Percentiles rank a stretch among this genome's conserved stretches.
Evolutionary conservation across 2,329 filamentous ascomycete species (phyloP).

Genomic region (Apiospora kogelbergensis): DNA sequence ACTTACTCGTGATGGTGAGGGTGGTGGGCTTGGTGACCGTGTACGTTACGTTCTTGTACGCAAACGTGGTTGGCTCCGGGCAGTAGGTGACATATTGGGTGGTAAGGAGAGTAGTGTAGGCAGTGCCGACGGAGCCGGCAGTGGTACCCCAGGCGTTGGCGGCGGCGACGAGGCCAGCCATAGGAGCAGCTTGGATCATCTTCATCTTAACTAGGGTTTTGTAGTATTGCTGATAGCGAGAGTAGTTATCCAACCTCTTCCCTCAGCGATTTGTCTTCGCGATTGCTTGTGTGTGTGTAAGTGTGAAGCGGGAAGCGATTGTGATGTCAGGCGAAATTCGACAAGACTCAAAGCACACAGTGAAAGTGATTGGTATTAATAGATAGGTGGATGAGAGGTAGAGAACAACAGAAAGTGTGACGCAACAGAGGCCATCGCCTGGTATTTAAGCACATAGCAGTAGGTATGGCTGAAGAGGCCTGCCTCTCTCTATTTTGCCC

Average conservation of each 20-base stretch:
- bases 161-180: conserved; percentile 31
- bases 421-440: neutral
- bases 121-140: neutral
- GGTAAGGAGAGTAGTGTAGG: conserved; percentile 9
- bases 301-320: conserved; percentile 20
- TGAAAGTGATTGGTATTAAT: neutral
- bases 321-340: conserved; percentile 18
- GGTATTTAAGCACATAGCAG: neutral
- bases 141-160: conserved; percentile 25
- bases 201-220: conserved; percentile 33
- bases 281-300: neutral
- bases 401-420: neutral
- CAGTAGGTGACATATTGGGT: conserved; percentile 6
- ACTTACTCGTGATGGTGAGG: conserved; percentile 46
- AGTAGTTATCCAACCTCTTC: conserved; percentile 20
- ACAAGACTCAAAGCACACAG: conserved; percentile 3
- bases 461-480: neutral
- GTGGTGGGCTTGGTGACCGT: conserved; percentile 42
- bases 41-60: conserved; percentile 42
- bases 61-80: conserved; percentile 36
- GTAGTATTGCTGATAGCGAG: conserved; percentile 22
- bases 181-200: conserved; percentile 32
- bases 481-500: neutral
- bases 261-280: conserved; percentile 15
- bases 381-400: conserved; percentile 7